Conservation (phyloP, 768 basidiomycete species). For the Russula sp. region DNA sequence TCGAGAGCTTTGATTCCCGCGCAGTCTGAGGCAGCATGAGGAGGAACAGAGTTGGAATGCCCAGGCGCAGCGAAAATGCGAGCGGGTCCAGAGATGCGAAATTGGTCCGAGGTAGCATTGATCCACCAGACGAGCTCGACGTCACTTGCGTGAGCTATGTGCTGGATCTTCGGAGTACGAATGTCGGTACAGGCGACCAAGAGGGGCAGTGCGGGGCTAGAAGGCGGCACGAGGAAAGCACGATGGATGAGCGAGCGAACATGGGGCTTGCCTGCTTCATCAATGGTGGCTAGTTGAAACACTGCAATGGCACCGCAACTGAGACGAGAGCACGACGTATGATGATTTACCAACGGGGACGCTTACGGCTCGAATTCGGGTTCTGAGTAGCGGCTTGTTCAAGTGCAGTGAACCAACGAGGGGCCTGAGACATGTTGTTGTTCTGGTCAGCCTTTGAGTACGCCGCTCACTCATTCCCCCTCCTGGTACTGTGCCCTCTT, state of each 20-base stretch:
- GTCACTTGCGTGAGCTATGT: slow-evolving; percentile 41
- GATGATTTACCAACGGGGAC: not conserved
- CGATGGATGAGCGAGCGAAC: slow-evolving; percentile 65
- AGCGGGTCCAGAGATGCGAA: slow-evolving; percentile 54
- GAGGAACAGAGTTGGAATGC: slow-evolving; percentile 32
- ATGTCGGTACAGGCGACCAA: slow-evolving; percentile 65
- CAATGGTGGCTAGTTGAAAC: slow-evolving; percentile 53
- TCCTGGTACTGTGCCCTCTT: too few relatives aligned
- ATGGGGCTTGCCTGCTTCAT: slow-evolving; percentile 39
- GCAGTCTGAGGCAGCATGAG: slow-evolving; percentile 12
- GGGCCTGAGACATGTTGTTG: slow-evolving; percentile 9
- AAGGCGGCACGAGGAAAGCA: slow-evolving; percentile 40
- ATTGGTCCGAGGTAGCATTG: slow-evolving; percentile 59
- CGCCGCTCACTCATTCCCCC: too few relatives aligned
- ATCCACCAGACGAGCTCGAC: slow-evolving; percentile 76
- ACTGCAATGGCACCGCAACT: slow-evolving; percentile 32
- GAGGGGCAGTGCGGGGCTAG: slow-evolving; percentile 44
- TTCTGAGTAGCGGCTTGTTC: slow-evolving; percentile 24
- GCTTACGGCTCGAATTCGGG: slow-evolving; percentile 24
- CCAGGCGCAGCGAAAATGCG: slow-evolving; percentile 46
- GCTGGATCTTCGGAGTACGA: slow-evolving; percentile 58
- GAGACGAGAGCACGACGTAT: not conserved
- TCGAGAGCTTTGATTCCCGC: slow-evolving; percentile 22
- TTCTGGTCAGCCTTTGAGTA: not conserved
- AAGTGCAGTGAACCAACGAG: slow-evolving; percentile 27